These are phyloP conservation scores for Sungouiella blattae DNA, from an alignment of 805 yeast species.

Conservation along the genomic window DNA sequence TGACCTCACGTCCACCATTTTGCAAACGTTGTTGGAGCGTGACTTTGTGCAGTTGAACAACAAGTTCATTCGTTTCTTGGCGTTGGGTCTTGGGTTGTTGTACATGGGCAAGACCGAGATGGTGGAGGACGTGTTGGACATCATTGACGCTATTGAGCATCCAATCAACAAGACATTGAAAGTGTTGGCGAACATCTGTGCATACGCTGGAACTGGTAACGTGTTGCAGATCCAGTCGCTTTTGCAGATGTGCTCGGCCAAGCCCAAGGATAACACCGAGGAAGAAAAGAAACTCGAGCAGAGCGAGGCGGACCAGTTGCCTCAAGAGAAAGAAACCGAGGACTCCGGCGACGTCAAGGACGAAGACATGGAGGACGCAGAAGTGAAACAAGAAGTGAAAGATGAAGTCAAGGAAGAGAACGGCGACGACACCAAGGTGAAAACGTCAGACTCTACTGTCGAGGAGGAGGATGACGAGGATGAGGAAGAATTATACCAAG, in stretches of 20 bases:
- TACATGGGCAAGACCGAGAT: constrained; percentile 93
- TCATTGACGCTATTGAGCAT: constrained; percentile 91
- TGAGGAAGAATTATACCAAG: constrained; percentile 63
- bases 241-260: constrained; percentile 83
- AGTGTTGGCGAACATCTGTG: constrained; percentile 86
- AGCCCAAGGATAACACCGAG: constrained; percentile 52
- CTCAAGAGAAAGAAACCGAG: constrained; percentile 21
- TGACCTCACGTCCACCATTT: constrained; percentile 86
- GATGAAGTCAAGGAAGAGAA: constrained; percentile 16
- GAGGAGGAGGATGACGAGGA: constrained; percentile 29
- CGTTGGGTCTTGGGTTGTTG: constrained; percentile 85
- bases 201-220: constrained; percentile 97
- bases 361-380: constrained; percentile 16
- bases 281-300: constrained; percentile 58
- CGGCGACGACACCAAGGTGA: constrained; percentile 13
- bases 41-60: constrained; percentile 71
- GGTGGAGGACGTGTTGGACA: constrained; percentile 89
- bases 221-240: constrained; percentile 90
- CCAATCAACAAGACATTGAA: constrained; percentile 88
- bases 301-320: constrained; percentile 34
- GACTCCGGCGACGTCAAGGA: constrained; percentile 13
- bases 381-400: not conserved
- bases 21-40: constrained; percentile 87
- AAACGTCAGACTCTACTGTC: constrained; percentile 17
- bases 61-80: constrained; percentile 86